phyloP scores from a whole-genome alignment of 345 rosid genomes.

The Linum trigynum region DNA sequence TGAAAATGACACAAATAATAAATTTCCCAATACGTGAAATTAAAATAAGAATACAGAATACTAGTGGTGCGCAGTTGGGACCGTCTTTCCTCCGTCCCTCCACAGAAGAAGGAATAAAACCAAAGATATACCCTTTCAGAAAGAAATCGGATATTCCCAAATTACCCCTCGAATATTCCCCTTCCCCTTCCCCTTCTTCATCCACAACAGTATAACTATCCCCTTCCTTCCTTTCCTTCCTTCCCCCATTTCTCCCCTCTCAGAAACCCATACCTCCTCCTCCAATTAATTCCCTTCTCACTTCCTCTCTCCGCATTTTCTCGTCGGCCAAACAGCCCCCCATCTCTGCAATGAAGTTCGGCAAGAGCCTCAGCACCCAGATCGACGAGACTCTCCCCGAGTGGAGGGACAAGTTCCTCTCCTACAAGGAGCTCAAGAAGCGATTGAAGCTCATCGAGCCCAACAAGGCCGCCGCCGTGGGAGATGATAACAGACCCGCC shows the following conservation, averaged over 20 bases:
- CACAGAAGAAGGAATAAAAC: conserved; percentile 29
- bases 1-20: no score
- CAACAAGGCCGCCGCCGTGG: conserved; percentile 8
- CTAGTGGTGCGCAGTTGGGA: not conserved
- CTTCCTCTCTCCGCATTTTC: conserved; percentile 7
- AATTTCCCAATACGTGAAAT: not conserved
- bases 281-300: not conserved
- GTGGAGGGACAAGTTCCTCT: conserved; percentile 91
- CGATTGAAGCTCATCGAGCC: conserved; percentile 61
- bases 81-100: no score
- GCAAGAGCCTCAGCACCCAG: conserved; percentile 92
- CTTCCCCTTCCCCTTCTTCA: conserved; percentile 5
- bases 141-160: conserved; percentile 49
- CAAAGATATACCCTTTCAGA: conserved; percentile 29
- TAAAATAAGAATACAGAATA: not conserved
- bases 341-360: conserved; percentile 54
- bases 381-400: conserved; percentile 89
- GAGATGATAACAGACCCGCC: conserved; percentile 29
- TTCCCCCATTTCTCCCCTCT: no score
- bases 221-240: not conserved
- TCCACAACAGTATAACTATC: not conserved
- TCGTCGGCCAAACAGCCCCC: conserved; percentile 7
- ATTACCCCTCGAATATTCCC: conserved; percentile 52
- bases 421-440: conserved; percentile 95
- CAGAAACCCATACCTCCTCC: no score